Evolutionary conservation across 768 basidiomycete species (phyloP).

Genomic region (Mycena albidolilacea): DNA sequence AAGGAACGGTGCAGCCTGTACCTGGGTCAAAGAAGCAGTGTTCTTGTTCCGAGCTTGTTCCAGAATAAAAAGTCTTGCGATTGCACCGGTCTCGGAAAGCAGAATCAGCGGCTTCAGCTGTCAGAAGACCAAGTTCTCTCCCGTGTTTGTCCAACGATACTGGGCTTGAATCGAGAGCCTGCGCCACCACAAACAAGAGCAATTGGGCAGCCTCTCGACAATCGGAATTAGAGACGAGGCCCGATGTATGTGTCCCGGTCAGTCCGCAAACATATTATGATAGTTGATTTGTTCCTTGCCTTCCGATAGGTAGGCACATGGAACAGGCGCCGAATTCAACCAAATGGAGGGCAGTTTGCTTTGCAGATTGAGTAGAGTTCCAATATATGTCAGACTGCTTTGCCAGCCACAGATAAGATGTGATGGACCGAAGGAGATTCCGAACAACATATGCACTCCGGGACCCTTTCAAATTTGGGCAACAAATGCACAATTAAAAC

Average conservation of each 20-base stretch:
- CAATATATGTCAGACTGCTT: background rate
- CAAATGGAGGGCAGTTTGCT: slow-evolving; percentile 17
- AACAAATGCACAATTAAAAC: background rate
- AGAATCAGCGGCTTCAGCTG: background rate
- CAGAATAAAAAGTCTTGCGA: slow-evolving; percentile 7
- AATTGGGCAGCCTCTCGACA: too few relatives aligned
- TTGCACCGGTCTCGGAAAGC: background rate
- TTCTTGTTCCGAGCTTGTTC: background rate
- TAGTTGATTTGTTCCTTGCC: too few relatives aligned
- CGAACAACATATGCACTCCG: too few relatives aligned
- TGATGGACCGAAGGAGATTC: background rate
- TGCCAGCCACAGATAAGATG: background rate
- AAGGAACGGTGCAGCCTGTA: background rate
- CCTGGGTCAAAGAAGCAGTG: background rate
- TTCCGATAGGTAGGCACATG: background rate
- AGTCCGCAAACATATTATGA: too few relatives aligned
- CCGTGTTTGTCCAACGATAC: background rate
- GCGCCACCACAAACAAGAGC: background rate
- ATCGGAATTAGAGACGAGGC: too few relatives aligned
- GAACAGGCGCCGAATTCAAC: background rate
- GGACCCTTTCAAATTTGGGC: background rate
- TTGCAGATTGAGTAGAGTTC: background rate
- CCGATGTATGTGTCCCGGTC: too few relatives aligned
- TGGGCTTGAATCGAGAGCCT: background rate
- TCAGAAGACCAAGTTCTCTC: background rate